Percentiles rank a stretch among this genome's conserved stretches.
Evolutionary conservation across 306 rosid genomes (phyloP).

Genomic region (Ochetophila trinervis): DNA sequence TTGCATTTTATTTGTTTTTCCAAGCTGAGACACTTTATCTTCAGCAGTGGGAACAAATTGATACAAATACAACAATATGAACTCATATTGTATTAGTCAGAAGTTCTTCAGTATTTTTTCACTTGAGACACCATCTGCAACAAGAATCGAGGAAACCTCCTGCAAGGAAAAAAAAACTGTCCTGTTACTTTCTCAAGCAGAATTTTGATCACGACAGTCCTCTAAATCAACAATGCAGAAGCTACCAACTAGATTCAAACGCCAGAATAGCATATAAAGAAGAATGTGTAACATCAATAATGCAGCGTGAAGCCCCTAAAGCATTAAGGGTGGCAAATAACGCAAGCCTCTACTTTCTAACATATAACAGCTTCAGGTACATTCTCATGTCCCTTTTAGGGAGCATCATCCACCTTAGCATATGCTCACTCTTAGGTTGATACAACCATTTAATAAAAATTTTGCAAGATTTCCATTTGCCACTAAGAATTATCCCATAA

Average conservation of each 20-base stretch:
- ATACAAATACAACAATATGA: slow-evolving; percentile 48
- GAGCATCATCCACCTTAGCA: no score
- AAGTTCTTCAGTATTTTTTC: slow-evolving; percentile 89
- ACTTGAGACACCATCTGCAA: slow-evolving; percentile 71
- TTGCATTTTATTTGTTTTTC: slow-evolving; percentile 33
- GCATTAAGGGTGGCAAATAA: not conserved
- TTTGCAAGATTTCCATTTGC: no score
- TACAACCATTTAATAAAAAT: no score
- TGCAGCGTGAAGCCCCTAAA: not conserved
- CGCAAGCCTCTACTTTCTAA: not conserved
- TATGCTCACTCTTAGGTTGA: no score
- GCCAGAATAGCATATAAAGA: not conserved
- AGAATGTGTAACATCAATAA: not conserved
- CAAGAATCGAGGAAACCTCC: slow-evolving; percentile 88
- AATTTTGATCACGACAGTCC: not conserved
- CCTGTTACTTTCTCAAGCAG: not conserved
- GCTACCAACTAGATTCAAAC: not conserved
- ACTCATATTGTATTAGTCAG: slow-evolving; percentile 33
- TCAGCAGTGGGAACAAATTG: slow-evolving; percentile 47
- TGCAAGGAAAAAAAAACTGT: slow-evolving; percentile 34
- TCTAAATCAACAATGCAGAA: not conserved
- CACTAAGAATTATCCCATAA: no score
- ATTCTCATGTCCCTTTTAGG: no score
- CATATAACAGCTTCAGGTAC: no score
- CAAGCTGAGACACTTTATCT: slow-evolving; percentile 45